These are phyloP conservation scores for Plasmodium ovale DNA, from an alignment of 169 alveolate genomes.

Conservation along the genomic window DNA sequence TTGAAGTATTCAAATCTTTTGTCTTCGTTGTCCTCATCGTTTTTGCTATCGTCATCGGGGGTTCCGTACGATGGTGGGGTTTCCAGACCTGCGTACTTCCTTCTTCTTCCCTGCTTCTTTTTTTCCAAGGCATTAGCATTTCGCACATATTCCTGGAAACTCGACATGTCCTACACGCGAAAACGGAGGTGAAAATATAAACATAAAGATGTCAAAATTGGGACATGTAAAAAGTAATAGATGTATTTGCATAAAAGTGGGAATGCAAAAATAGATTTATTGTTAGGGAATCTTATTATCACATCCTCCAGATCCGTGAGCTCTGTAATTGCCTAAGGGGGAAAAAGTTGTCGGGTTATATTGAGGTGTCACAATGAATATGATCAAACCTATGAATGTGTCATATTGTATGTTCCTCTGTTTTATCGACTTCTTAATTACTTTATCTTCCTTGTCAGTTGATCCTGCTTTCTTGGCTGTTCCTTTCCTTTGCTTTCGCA, in stretches of 20 bases:
- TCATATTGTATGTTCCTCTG: too few species aligned
- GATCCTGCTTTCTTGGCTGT: too few species aligned
- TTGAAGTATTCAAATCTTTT: slow-evolving; percentile 63
- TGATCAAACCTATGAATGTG: too few species aligned
- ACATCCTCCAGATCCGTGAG: slow-evolving; percentile 11
- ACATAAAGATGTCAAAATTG: background rate
- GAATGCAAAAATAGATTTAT: too few species aligned
- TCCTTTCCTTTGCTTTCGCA: too few species aligned
- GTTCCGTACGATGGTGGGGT: background rate
- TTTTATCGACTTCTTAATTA: too few species aligned
- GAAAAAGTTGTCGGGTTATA: too few species aligned
- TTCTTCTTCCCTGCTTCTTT: slow-evolving; percentile 1
- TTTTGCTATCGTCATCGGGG: background rate
- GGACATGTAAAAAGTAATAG: background rate
- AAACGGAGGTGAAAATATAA: background rate
- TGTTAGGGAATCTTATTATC: background rate
- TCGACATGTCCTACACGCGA: slow-evolving; percentile 20
- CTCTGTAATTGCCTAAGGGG: slow-evolving; percentile 26
- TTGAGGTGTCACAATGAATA: too few species aligned
- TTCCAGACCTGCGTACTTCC: background rate
- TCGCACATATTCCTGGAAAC: slow-evolving; percentile 29
- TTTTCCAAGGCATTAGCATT: background rate
- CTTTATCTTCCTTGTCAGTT: too few species aligned
- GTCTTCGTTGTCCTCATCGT: slow-evolving; percentile 41
- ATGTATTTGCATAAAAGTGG: too few species aligned